Conservation (phyloP, 352 stramenopile genomes). For the Globisporangium solare region DNA sequence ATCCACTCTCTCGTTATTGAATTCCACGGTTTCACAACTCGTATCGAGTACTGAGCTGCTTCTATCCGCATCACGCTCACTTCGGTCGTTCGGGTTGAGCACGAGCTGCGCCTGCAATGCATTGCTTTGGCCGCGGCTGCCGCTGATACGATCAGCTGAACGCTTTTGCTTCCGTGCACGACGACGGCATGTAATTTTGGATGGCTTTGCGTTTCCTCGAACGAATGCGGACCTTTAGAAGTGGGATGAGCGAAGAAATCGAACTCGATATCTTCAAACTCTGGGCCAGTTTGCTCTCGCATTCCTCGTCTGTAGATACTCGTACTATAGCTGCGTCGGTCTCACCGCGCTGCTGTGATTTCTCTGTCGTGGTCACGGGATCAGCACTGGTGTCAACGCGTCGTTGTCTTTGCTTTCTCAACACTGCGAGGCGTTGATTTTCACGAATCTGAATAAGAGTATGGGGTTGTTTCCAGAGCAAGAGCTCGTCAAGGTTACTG, state of each 20-base stretch:
- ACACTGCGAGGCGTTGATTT: conserved; percentile 14
- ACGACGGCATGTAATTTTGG: too few relatives aligned
- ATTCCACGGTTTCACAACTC: background rate
- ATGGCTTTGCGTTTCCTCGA: background rate
- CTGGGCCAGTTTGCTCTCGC: background rate
- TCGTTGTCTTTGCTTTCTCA: background rate
- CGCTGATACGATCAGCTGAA: too few relatives aligned
- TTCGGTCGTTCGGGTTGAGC: too few relatives aligned
- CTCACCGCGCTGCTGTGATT: background rate
- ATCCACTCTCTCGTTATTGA: background rate
- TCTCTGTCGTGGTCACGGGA: background rate
- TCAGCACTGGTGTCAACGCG: background rate
- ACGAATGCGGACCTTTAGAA: background rate
- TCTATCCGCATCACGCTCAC: too few relatives aligned
- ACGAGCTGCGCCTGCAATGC: too few relatives aligned
- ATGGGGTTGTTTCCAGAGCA: conserved; percentile 37
- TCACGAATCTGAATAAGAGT: conserved; percentile 27
- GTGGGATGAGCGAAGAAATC: background rate
- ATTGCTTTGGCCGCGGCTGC: too few relatives aligned
- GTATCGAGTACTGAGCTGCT: too few relatives aligned
- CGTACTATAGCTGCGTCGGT: background rate
- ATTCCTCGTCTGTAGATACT: background rate
- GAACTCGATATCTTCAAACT: background rate
- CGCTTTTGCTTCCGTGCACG: too few relatives aligned
- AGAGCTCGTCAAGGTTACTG: conserved; percentile 17